Evolutionary conservation across 306 rosid genomes (phyloP), one percentile per base, ranked within the genome.

Genomic region (Sicyos baderoa): DNA sequence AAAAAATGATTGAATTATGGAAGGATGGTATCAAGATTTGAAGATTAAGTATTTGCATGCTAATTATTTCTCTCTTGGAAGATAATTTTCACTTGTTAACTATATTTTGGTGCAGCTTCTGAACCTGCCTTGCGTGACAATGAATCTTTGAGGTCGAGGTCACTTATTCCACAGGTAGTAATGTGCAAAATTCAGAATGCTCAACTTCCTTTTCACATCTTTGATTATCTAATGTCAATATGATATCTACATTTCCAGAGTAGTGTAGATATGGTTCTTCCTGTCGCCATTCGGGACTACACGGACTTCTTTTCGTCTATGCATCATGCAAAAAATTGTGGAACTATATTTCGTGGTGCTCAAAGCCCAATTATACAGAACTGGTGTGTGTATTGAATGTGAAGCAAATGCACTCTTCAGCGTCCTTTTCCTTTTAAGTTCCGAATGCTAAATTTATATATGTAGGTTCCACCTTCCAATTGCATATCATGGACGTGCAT

Each of bases 401-500:
- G 56, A 13, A 23, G 7, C 44, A 47, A 47, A 45, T 44, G 7
- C 23, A 67, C 15, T 49, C 72, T 48, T 47, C 22, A 0, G 12
- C 15, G 3, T 14, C 16, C 4, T 54, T 19, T 54, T 68, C 0
- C 16, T 23, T 45, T 47, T n/a, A 25, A 58, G 55, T 71, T 79
- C 62, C 54, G 70, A 42, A 15, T 15, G 67, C 9, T 47, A 18
- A 9, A 22, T 42, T 55, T 0, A 35, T 3, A 44, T 57, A 12
- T 53, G 6, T 47, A 93, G 98, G 98, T 93, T 82, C 79, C 97
- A 78, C 80, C 78, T 93, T 77, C 99, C 99, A 27, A 76, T 93
- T 82, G 99, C 90, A 22, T 93, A 93, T 81, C 99, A 93, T 82
- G 99, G 99, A 66, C 81, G 97, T 25, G 85, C 98, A 70, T 93